Percentiles rank a stretch among this genome's conserved stretches.
Evolutionary conservation across 73 alveolate genomes (phyloP).

Genomic region (Loxodes magnus): DNA sequence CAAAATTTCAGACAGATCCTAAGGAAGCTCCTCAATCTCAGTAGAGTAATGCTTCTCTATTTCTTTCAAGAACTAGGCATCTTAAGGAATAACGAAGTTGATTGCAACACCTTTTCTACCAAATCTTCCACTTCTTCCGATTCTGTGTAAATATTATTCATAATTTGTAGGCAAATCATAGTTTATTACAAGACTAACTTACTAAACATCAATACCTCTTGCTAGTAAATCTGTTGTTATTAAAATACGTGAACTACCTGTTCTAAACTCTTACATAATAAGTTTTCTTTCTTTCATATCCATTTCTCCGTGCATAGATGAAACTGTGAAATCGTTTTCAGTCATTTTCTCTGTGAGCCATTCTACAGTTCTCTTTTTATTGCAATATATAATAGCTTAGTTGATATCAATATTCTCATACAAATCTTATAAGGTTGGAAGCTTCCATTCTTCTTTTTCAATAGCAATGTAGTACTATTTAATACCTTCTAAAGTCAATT

Average conservation of each 20-base stretch:
- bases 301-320: constrained; percentile 91
- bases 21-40: neutral
- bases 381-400: constrained; percentile 92
- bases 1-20: no score
- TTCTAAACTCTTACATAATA: constrained; percentile 85
- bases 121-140: constrained; percentile 98
- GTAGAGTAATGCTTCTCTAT: constrained; percentile 43
- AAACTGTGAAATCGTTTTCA: constrained; percentile 74
- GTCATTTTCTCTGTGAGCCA: constrained; percentile 84
- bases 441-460: constrained; percentile 89
- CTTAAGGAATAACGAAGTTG: constrained; percentile 61
- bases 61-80: constrained; percentile 42
- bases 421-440: constrained; percentile 90
- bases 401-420: constrained; percentile 90
- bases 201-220: constrained; percentile 95
- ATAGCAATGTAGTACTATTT: constrained; percentile 86
- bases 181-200: constrained; percentile 86
- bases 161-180: constrained; percentile 88
- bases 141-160: constrained; percentile 95
- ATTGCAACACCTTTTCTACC: constrained; percentile 99
- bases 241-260: constrained; percentile 46
- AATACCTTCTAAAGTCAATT: constrained; percentile 96
- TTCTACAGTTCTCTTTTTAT: constrained; percentile 70
- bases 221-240: constrained; percentile 68
- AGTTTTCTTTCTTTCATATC: constrained; percentile 92